Evolutionary conservation across 345 rosid genomes (phyloP), one percentile per base, ranked within the genome.

Genomic region (Linum tenue): DNA sequence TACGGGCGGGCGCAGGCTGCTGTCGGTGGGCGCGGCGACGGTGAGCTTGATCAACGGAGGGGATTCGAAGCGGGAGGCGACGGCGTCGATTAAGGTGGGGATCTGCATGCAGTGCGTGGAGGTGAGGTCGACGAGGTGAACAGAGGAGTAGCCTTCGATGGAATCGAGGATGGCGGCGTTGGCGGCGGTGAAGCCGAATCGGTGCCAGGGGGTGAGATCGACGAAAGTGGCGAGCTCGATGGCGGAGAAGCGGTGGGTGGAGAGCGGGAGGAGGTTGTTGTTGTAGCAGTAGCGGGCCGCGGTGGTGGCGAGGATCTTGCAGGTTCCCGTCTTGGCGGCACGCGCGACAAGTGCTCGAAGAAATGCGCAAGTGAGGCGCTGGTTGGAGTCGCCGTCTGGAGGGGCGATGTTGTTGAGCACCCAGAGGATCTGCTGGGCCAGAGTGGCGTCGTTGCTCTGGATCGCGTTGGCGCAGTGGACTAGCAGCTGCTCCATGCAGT

Each of bases 71-170:
- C 89, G 77, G 60, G 62, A 82, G 3, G 94, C 79, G 6, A 92
- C 72, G 10, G 96, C 86, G 58, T 90, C 97, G 36, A 92, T 76
- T 2, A 90, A 85, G 7, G 94, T 92, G 48, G 97, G 98, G 65
- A 92, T 88, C 76, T 92, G 98, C 98, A 92, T 92, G 87, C 96
- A 92, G 64, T 90, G 94, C 2, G 90, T 90, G 55, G 77, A 76
- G 81, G 94, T 86, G 17, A 92, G 69, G 73, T 92, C 98, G 16
- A 92, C 91, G 56, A 92, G 87, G 67, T 90, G 98, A 37, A 92
- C 71, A 5, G 80, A 76, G 0, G 94, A 76, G 64, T 74, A 83
- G 58, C 97, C 97, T 64, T 92, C 85, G 2, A 85, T 75, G 0
- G 97, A 92, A 59, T 92, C 96, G 2, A 89, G 60, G 2, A 92